These are phyloP conservation scores for Hericium rajendrae DNA, from an alignment of 768 basidiomycete genomes.

Conservation along the genomic window DNA sequence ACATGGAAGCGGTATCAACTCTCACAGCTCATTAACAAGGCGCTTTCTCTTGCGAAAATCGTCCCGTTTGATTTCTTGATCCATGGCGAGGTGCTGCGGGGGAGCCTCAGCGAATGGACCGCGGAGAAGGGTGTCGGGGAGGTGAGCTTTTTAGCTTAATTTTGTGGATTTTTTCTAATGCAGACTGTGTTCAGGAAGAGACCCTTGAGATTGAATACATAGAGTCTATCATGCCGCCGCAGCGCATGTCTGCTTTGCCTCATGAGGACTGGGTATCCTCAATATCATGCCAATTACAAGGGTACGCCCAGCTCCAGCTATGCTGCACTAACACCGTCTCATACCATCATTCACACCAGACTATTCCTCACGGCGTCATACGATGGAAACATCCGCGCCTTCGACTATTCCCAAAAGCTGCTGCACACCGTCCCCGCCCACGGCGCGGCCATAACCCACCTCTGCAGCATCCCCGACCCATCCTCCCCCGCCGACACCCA, in stretches of 20 bases:
- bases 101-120: constrained; percentile 68
- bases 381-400: constrained; percentile 66
- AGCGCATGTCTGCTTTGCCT: constrained; percentile 53
- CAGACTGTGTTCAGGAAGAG: constrained; percentile 50
- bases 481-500: constrained; percentile 21
- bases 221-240: constrained; percentile 12
- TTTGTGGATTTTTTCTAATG: neutral
- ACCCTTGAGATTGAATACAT: constrained; percentile 31
- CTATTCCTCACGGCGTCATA: constrained; percentile 74
- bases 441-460: constrained; percentile 56
- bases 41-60: constrained; percentile 59
- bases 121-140: constrained; percentile 59
- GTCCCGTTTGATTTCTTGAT: constrained; percentile 93
- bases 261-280: constrained; percentile 95
- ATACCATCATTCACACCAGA: constrained; percentile 25
- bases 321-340: constrained; percentile 3
- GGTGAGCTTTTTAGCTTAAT: constrained; percentile 30
- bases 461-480: constrained; percentile 40
- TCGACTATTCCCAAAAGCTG: constrained; percentile 58
- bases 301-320: constrained; percentile 28
- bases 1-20: constrained; percentile 93
- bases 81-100: constrained; percentile 68
- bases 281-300: constrained; percentile 49
- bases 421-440: constrained; percentile 44
- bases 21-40: constrained; percentile 94